Evolutionary conservation across 106 monocot species (phyloP).

Genomic region (Triglochin maritima): DNA sequence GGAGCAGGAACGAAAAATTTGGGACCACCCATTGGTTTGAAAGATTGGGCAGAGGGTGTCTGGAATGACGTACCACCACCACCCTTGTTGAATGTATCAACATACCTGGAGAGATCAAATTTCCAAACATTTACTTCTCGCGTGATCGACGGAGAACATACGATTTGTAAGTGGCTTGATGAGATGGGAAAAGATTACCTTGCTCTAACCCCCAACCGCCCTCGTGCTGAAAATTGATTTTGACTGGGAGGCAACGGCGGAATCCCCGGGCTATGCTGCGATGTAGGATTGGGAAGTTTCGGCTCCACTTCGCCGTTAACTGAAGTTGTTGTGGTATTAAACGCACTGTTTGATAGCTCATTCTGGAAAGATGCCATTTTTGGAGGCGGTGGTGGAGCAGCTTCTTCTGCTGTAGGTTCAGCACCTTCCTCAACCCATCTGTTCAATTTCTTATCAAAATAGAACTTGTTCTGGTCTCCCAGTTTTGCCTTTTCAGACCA

Average conservation of each 20-base stretch:
- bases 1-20: slow-evolving; percentile 75
- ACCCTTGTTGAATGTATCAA: slow-evolving; percentile 91
- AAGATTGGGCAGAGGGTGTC: slow-evolving; percentile 40
- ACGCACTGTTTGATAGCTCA: slow-evolving; percentile 28
- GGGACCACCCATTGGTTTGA: slow-evolving; percentile 44
- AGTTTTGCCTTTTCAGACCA: slow-evolving; percentile 51
- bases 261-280: slow-evolving; percentile 38
- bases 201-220: slow-evolving; percentile 62
- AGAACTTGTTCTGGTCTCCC: slow-evolving; percentile 87
- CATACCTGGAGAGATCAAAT: slow-evolving; percentile 39
- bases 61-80: slow-evolving; percentile 39
- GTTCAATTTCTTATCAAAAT: slow-evolving; percentile 93
- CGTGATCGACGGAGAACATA: too few relatives aligned
- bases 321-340: slow-evolving; percentile 15
- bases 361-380: slow-evolving; percentile 35
- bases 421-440: slow-evolving; percentile 96
- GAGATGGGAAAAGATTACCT: slow-evolving; percentile 28
- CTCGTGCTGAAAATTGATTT: slow-evolving; percentile 86
- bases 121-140: too few relatives aligned
- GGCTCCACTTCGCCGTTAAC: neutral
- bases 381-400: slow-evolving; percentile 69
- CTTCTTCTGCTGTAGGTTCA: slow-evolving; percentile 49
- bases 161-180: too few relatives aligned
- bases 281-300: slow-evolving; percentile 12
- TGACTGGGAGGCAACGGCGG: slow-evolving; percentile 73